Evolutionary conservation across 2,329 filamentous ascomycete species (phyloP).

Genomic region (Magnaporthiopsis rhizophila): DNA sequence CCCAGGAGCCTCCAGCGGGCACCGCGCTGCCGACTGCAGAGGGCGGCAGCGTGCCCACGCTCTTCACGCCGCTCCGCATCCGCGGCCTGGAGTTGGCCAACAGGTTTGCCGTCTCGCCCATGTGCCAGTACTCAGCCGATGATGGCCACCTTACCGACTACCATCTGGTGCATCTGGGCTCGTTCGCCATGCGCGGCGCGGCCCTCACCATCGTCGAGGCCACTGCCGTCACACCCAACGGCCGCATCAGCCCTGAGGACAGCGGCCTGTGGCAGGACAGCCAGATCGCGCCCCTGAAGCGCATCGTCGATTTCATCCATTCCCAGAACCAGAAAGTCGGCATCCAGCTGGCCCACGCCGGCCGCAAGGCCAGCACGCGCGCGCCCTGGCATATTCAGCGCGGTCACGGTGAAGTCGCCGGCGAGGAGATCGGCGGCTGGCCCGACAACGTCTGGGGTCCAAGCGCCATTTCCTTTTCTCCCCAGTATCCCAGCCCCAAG

Average conservation of each 20-base stretch:
- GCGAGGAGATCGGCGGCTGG: constrained; percentile 46
- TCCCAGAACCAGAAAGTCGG: constrained; percentile 68
- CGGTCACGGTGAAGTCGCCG: constrained; percentile 42
- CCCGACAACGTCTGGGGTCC: constrained; percentile 45
- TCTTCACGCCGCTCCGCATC: constrained; percentile 49
- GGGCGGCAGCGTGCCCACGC: constrained; percentile 35
- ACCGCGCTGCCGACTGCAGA: constrained; percentile 26
- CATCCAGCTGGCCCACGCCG: constrained; percentile 77
- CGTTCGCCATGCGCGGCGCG: constrained; percentile 68
- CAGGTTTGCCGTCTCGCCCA: constrained; percentile 51
- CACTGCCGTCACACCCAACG: constrained; percentile 64
- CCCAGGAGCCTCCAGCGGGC: constrained; percentile 42
- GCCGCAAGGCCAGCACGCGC: constrained; percentile 56
- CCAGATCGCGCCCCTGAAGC: constrained; percentile 65
- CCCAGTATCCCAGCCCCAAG: constrained; percentile 52
- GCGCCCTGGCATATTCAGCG: constrained; percentile 54
- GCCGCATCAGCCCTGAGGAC: constrained; percentile 77
- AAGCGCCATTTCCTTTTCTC: constrained; percentile 49
- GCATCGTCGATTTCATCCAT: constrained; percentile 71
- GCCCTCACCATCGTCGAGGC: constrained; percentile 72
- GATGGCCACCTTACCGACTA: constrained; percentile 68
- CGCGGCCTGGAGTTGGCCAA: constrained; percentile 46
- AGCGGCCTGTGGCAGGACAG: constrained; percentile 75
- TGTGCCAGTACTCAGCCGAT: constrained; percentile 52
- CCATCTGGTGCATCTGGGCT: constrained; percentile 75